A percentile compares a stretch with the other conserved stretches of the same genome.
Evolutionary conservation across 768 basidiomycete genomes (phyloP).

Genomic region (Leccinum disarticulatum): DNA sequence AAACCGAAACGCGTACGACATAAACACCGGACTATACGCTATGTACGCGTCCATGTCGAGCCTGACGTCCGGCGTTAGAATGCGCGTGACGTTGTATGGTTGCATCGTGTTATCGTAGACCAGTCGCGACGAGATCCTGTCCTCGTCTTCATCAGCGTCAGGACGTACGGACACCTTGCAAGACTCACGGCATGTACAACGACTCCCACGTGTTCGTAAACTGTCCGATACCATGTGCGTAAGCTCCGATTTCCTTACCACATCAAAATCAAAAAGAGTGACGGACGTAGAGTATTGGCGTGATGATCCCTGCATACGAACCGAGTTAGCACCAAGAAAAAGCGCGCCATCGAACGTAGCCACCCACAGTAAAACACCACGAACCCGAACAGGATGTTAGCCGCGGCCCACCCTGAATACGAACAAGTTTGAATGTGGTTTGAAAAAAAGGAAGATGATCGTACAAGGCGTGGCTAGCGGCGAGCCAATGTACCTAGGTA

Average conservation of each 20-base stretch:
- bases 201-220: conserved; percentile 66
- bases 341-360: too few relatives aligned
- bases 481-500: conserved; percentile 29
- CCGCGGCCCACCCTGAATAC: conserved; percentile 67
- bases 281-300: conserved; percentile 47
- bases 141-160: not conserved
- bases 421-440: not conserved
- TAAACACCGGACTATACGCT: conserved; percentile 58
- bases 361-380: conserved; percentile 55
- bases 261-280: conserved; percentile 40
- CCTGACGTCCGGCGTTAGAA: conserved; percentile 51
- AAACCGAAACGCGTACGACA: conserved; percentile 38
- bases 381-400: conserved; percentile 68
- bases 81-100: conserved; percentile 56
- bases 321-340: conserved; percentile 1
- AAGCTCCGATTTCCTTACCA: not conserved
- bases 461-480: conserved; percentile 73
- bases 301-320: conserved; percentile 27
- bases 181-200: conserved; percentile 55
- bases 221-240: conserved; percentile 17
- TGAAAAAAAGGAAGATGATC: not conserved
- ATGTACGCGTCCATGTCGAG: conserved; percentile 55
- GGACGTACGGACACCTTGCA: not conserved
- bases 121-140: conserved; percentile 55
- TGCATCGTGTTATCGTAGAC: conserved; percentile 62